Evolutionary conservation across 257 asterid genomes (phyloP).

Genomic region (Nicotiana tabacum): DNA sequence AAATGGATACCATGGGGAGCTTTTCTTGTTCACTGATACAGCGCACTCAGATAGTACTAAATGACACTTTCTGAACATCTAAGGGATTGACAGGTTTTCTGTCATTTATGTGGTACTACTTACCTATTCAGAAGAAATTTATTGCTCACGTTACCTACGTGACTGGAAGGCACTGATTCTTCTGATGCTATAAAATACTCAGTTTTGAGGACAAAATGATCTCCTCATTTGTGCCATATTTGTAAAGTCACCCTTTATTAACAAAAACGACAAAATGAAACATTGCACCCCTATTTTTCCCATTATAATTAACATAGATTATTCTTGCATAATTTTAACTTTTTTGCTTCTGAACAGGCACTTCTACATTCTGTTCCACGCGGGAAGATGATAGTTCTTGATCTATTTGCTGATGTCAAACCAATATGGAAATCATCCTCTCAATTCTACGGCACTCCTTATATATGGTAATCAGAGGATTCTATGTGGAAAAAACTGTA

Average conservation of each 20-base stretch:
- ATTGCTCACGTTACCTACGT: not conserved
- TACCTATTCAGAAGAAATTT: not conserved
- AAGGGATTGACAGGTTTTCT: not conserved
- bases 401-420: slow-evolving; percentile 94
- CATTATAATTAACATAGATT: not conserved
- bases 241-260: not conserved
- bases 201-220: not conserved
- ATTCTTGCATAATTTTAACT: not conserved
- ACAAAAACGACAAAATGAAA: not conserved
- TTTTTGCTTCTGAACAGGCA: slow-evolving; percentile 51
- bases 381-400: slow-evolving; percentile 98
- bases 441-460: slow-evolving; percentile 88
- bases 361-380: slow-evolving; percentile 95
- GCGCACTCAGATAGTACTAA: not conserved
- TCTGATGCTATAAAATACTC: not conserved
- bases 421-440: slow-evolving; percentile 91
- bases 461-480: slow-evolving; percentile 61
- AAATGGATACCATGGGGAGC: not conserved
- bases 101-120: not conserved
- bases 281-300: not conserved
- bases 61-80: not conserved
- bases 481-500: slow-evolving; percentile 4
- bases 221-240: not conserved
- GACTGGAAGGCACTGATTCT: not conserved
- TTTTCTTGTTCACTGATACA: not conserved